These are phyloP conservation scores for Pichia ethanolica DNA, from an alignment of 805 yeast species.

Conservation along the genomic window DNA sequence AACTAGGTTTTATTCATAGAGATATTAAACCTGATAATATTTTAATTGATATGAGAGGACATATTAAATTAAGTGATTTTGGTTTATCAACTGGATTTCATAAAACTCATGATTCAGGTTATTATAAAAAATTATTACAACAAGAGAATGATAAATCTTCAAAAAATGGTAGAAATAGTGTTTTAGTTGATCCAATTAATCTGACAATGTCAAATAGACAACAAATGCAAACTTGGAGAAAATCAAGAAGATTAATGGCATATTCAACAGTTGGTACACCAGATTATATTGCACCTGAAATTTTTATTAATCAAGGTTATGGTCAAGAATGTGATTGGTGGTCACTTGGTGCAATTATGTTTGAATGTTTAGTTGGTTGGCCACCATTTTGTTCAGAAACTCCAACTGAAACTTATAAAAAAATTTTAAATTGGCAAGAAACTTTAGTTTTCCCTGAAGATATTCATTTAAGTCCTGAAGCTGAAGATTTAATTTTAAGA, in stretches of 20 bases:
- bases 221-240: conserved; percentile 95
- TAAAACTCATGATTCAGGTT: conserved; percentile 84
- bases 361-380: conserved; percentile 93
- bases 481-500: conserved; percentile 76
- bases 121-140: conserved; percentile 75
- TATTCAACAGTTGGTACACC: conserved; percentile 96
- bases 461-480: conserved; percentile 79
- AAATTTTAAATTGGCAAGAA: conserved; percentile 87
- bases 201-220: conserved; percentile 91
- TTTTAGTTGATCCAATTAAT: conserved; percentile 90
- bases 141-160: conserved; percentile 33
- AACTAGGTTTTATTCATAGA: conserved; percentile 89
- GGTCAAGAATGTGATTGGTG: conserved; percentile 99
- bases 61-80: conserved; percentile 60
- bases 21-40: conserved; percentile 97
- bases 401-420: conserved; percentile 88
- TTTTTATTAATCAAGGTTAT: conserved; percentile 85
- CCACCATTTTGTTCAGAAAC: conserved; percentile 95
- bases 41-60: conserved; percentile 58
- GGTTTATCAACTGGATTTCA: conserved; percentile 88
- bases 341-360: conserved; percentile 95
- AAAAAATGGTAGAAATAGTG: conserved; percentile 52
- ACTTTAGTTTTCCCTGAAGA: conserved; percentile 86
- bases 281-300: conserved; percentile 93
- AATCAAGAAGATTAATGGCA: conserved; percentile 86